Evolutionary conservation across 805 yeast genomes (phyloP), one percentile per base, ranked within the genome.

Genomic region (Phaffomyces antillensis): DNA sequence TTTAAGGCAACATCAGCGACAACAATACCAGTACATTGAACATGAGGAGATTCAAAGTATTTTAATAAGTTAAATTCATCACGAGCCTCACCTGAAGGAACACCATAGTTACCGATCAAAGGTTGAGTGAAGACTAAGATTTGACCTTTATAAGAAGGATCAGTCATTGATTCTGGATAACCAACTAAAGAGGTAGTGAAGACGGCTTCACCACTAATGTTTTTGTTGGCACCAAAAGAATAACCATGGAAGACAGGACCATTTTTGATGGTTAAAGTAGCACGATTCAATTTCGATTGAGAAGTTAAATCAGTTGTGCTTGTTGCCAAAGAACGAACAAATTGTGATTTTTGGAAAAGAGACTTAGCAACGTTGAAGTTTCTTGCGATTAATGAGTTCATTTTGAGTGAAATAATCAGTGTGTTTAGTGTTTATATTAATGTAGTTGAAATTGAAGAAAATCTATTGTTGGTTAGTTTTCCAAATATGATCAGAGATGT

Each of bases 151-250:
- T 93, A 93, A 7, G 97, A 89, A 34, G 99, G 99, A 66, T 93
- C 99, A 20, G 99, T 93, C 95, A 93, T 89, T 9, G 96, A 86
- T 67, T 93, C 99, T 16, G 99, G 98, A 67, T 93, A 93, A 17
- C 99, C 99, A 12, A 93, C 99, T 65, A 95, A 75, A 8, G 97
- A 93, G 31, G 99, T 95, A 40, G 97, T 88, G 72, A 93, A 93
- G 38, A 95, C 99, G 28, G 96, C 96, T 67, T 93, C 99, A 52
- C 99, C 99, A 48, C 95, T 82, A 50, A 88, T 79, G 52, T 90
- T 87, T 53, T 83, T 84, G 65, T 88, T 81, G 37, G 98, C 96
- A 60, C 99, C 99, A 61, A 93, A 95, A 0, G 98, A 91, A 63
- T 79, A 83, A 36, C 99, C 99, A 58, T 77, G 80, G 72, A 88